Conservation (phyloP, 805 yeast genomes). For the Candida silvicultrix region DNA sequence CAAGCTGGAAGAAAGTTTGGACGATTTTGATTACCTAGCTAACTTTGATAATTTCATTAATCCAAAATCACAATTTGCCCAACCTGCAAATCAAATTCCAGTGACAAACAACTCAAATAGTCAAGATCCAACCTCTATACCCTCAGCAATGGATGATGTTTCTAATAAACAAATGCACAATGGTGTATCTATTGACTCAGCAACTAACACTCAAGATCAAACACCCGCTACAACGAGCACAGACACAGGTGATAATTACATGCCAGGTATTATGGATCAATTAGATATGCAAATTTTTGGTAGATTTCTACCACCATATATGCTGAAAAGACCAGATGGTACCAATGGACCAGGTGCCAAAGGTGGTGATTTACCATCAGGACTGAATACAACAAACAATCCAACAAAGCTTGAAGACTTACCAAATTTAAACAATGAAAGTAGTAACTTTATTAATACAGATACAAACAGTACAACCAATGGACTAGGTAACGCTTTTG, state of each 20-base stretch:
- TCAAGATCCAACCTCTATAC: neutral
- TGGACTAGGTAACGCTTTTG: neutral
- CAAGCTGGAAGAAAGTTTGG: conserved; percentile 16
- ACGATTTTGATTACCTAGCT: conserved; percentile 22
- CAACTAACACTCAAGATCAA: neutral
- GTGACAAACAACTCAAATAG: neutral
- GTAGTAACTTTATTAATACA: neutral
- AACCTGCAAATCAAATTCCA: neutral
- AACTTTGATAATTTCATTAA: conserved; percentile 24
- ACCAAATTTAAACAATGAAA: conserved; percentile 5
- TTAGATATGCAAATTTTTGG: conserved; percentile 84
- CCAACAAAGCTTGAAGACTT: conserved; percentile 17
- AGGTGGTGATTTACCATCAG: conserved; percentile 23
- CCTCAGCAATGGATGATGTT: neutral
- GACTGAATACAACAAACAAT: conserved; percentile 18
- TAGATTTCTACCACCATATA: conserved; percentile 75
- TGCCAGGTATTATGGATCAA: conserved; percentile 82
- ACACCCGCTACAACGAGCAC: neutral
- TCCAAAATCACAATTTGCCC: neutral
- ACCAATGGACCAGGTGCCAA: conserved; percentile 21
- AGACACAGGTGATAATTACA: conserved; percentile 29
- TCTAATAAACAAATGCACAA: neutral
- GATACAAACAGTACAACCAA: neutral
- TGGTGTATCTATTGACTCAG: conserved; percentile 1
- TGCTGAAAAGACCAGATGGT: conserved; percentile 38